phyloP scores from a whole-genome alignment of 129 eudicot species.

The Artemisia tridentata region DNA sequence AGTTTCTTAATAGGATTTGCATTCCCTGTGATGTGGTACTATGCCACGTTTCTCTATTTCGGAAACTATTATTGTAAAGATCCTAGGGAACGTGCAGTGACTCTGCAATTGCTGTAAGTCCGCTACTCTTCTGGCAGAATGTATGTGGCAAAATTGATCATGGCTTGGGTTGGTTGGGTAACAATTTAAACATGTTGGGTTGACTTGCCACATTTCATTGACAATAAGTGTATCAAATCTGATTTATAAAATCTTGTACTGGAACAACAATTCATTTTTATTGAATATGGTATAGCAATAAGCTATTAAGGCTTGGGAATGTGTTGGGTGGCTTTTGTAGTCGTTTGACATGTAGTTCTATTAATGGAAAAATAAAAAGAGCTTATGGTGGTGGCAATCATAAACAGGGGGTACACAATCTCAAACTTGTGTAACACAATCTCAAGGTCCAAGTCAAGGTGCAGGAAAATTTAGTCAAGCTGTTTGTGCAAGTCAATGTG shows the following conservation, averaged over 20 bases:
- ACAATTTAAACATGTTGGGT: not conserved
- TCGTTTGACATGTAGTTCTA: too few relatives aligned
- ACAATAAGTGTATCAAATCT: not conserved
- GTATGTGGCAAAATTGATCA: not conserved
- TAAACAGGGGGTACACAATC: too few relatives aligned
- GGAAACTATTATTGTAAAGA: slow-evolving; percentile 90
- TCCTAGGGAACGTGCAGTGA: slow-evolving; percentile 98
- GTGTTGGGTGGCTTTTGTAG: too few relatives aligned
- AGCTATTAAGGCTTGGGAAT: too few relatives aligned
- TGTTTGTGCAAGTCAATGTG: too few relatives aligned
- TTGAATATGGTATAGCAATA: not conserved
- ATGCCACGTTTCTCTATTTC: slow-evolving; percentile 74
- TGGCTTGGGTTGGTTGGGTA: not conserved
- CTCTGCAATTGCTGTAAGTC: slow-evolving; percentile 84
- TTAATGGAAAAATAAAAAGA: too few relatives aligned
- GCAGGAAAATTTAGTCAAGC: too few relatives aligned
- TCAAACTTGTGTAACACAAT: too few relatives aligned
- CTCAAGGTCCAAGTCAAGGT: too few relatives aligned
- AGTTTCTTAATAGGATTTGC: too few relatives aligned
- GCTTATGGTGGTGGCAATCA: too few relatives aligned
- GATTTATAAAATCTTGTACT: not conserved
- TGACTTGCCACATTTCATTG: not conserved
- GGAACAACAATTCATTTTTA: not conserved
- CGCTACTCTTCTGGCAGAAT: not conserved
- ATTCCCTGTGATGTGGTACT: slow-evolving; percentile 38